Evolutionary conservation across 805 yeast species (phyloP).

Genomic region (Komagataella pseudopastoris): DNA sequence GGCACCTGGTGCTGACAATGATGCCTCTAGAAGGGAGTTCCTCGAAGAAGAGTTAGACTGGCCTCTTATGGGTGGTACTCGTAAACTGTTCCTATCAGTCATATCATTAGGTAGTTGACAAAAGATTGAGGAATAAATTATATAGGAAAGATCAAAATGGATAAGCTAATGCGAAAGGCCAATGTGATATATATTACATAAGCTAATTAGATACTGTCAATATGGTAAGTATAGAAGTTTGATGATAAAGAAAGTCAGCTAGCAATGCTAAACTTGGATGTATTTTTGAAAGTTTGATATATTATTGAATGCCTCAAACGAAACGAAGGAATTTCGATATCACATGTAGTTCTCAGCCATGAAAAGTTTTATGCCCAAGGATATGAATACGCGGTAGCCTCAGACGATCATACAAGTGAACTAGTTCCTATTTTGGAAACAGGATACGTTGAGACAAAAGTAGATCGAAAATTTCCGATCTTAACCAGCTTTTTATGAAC

Average conservation of each 20-base stretch:
- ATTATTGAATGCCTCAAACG: no score
- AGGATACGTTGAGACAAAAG: no score
- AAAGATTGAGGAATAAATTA: not conserved
- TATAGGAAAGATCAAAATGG: not conserved
- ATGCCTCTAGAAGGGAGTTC: not conserved
- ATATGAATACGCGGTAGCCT: no score
- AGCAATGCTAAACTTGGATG: no score
- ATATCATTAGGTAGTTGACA: not conserved
- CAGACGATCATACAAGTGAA: no score
- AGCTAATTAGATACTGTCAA: not conserved
- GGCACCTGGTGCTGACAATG: constrained; percentile 3
- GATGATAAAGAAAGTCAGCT: not conserved
- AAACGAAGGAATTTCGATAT: no score
- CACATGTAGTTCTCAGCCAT: no score
- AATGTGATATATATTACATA: not conserved
- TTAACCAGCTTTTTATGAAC: no score
- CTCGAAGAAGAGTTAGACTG: not conserved
- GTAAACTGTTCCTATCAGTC: not conserved
- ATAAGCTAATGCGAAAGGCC: not conserved
- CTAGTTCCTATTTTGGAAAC: no score
- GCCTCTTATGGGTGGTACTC: not conserved
- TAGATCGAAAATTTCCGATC: no score
- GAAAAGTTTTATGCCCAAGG: no score
- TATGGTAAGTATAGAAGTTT: not conserved
- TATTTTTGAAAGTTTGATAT: no score